Conservation (phyloP, 208 protist species). For the Porcisia deanei region DNA sequence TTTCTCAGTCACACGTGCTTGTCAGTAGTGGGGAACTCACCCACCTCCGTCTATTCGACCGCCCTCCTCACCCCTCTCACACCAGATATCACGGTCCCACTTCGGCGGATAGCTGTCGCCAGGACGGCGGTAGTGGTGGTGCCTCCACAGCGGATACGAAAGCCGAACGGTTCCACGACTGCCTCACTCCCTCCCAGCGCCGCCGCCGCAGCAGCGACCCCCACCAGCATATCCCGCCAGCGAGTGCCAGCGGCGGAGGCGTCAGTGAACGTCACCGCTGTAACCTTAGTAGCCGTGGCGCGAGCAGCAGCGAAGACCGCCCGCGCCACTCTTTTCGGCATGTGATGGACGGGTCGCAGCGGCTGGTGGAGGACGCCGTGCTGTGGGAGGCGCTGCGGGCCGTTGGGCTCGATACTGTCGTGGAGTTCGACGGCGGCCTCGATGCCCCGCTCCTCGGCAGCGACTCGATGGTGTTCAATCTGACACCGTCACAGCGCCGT, state of each 20-base stretch:
- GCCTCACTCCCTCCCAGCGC: conserved; percentile 4
- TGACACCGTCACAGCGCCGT: conserved; percentile 93
- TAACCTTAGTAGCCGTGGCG: conserved; percentile 3
- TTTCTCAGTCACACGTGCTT: conserved; percentile 4
- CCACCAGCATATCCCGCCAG: not conserved
- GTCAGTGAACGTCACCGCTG: conserved; percentile 1
- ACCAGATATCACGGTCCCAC: conserved; percentile 3
- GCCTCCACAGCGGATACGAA: not conserved
- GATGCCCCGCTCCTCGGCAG: conserved; percentile 56
- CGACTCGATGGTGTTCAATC: conserved; percentile 33
- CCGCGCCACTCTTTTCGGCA: not conserved
- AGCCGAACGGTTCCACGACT: conserved; percentile 14
- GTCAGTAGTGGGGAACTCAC: not conserved
- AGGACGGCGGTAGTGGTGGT: not conserved
- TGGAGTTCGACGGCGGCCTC: conserved; percentile 42
- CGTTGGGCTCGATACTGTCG: conserved; percentile 39
- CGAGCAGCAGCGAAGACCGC: not conserved
- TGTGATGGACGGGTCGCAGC: conserved; percentile 8
- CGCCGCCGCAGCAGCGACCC: not conserved
- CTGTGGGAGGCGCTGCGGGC: conserved; percentile 54
- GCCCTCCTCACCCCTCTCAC: conserved; percentile 4
- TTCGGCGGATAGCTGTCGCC: not conserved
- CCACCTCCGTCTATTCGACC: conserved; percentile 8
- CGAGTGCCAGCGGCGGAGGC: not conserved
- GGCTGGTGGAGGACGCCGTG: conserved; percentile 33